Base-by-base conservation (phyloP, 2,329 filamentous ascomycete genomes). In the Gremmenia infestans region DNA sequence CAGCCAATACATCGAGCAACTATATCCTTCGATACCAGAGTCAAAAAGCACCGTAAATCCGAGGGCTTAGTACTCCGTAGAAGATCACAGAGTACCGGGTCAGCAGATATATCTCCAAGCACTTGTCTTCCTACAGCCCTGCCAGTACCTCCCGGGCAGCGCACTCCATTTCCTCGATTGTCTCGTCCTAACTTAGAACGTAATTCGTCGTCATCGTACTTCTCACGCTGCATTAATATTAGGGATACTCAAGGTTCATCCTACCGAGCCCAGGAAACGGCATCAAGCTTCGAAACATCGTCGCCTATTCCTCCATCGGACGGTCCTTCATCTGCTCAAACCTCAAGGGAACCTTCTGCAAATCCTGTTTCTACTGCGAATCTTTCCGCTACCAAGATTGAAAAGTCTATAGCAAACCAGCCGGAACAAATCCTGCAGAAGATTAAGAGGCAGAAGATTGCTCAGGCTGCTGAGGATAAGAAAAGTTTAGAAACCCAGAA, bases 391-490 rank as follows among this genome's bases (percentile, higher is more conserved):
- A 56, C 11, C 36, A 51, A 42, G 15, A 42, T 49, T 45, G 32
- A 28, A 17, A 61, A 50, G 37, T 62, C 63, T 50, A 48, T 59
- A 17, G 52, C 63, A 11, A 60, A 60, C 36, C 55, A 56, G 17
- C 50, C 54, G 7, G 57, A 63, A 42, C 60, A 57, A 2, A 60
- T 65, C 37, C 32, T 66, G 14, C 60, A 63, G 15, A 67, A 57
- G 40, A 61, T 67, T 15, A 54, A 37, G 14, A 59, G 47, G 35
- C 36, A 52, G 35, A 47, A 48, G 25, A 50, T 54, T 22, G 32
- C 14, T 32, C 23, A 60, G 43, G 40, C 45, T 15, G 42, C 19
- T 40, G 28, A 50, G 22, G 43, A 35, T 19, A 22, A 45, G 11
- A 45, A 45, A 19, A 5, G 22, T 40, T 19, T 7, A 40, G 17